Evolutionary conservation across 306 rosid species (phyloP), one percentile per base, ranked within the genome.

Genomic region (Ormosia semicastrata): DNA sequence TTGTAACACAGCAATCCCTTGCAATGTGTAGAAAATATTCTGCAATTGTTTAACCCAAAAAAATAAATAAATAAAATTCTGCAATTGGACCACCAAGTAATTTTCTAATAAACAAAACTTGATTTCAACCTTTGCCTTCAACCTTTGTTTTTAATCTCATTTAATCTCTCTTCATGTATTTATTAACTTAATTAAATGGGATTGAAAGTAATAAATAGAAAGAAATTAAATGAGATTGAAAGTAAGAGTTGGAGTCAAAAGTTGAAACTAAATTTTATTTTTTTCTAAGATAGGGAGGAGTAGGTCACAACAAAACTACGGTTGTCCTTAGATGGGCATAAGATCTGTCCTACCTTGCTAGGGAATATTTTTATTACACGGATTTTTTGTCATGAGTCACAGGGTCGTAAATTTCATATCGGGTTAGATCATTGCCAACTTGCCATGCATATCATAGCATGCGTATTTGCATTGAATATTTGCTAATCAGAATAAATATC

Each of bases 391-490:
- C 53, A 54, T 52, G 56, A 40, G 57, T n/a, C n/a, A n/a, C n/a
- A n/a, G n/a, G n/a, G n/a, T 57, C 40, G 18, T 11, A 13, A 7
- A 11, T n/a, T 54, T 73, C 44, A 79, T 79, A 43, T 57, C 67
- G 6, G 6, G 60, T 2, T 18, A 36, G 64, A 60, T 46, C 12
- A 13, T 76, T 76, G 50, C 56, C 81, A 76, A 62, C 72, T 62
- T 47, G 50, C 63, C 63, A 47, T 80, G 71, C 76, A 74, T 65
- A 30, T 30, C 72, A 32, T 57, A 79, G 8, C 73, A 80, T 71
- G 73, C 14, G 56, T 81, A 24, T 49, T 39, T 63, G 65, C 66
- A 52, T 73, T 73, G 47, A 49, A 66, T 66, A 73, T 81, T 32
- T 13, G 13, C 60, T 32, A 64, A 74, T 33, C 77, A 75, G 43